These are phyloP conservation scores for Phytophthora uliginosa DNA, from an alignment of 352 stramenopile genomes.

Conservation along the genomic window DNA sequence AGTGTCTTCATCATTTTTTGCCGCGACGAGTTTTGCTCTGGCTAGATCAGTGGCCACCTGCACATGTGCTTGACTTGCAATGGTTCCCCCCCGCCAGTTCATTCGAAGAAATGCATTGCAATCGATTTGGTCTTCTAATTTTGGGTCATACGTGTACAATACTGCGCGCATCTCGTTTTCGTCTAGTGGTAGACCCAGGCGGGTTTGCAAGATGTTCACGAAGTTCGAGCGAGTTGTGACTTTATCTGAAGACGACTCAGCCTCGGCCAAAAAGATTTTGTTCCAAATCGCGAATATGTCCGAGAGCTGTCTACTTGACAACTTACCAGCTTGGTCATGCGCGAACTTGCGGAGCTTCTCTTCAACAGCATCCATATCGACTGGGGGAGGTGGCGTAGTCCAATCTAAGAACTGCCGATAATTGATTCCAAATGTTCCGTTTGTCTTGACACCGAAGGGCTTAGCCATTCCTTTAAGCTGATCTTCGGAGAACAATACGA, in stretches of 20 bases:
- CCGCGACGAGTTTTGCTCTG: constrained; percentile 16
- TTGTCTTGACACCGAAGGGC: constrained; percentile 58
- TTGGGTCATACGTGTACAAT: constrained; percentile 65
- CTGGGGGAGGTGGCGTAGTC: constrained; percentile 50
- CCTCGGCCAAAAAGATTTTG: constrained; percentile 41
- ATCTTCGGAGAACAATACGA: constrained; percentile 51
- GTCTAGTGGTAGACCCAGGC: constrained; percentile 51
- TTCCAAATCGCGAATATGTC: constrained; percentile 53
- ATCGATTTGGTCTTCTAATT: constrained; percentile 63
- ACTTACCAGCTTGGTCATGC: constrained; percentile 40
- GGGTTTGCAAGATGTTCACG: constrained; percentile 41
- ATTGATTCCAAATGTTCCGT: constrained; percentile 64
- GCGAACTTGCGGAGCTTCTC: constrained; percentile 59
- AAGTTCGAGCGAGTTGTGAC: constrained; percentile 52
- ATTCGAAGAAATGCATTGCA: constrained; percentile 62
- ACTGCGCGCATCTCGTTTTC: constrained; percentile 62
- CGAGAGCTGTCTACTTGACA: constrained; percentile 44
- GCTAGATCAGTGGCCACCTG: constrained; percentile 19
- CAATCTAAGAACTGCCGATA: constrained; percentile 79
- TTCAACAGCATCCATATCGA: constrained; percentile 58
- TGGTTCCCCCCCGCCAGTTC: constrained; percentile 57
- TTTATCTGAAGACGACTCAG: constrained; percentile 30
- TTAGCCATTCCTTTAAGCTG: constrained; percentile 63
- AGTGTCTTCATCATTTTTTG: constrained; percentile 14
- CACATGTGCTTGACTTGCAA: constrained; percentile 25